A percentile compares a stretch with the other conserved stretches of the same genome.
phyloP scores from a whole-genome alignment of 2,329 filamentous ascomycete species.

The Fusarium concolor region DNA sequence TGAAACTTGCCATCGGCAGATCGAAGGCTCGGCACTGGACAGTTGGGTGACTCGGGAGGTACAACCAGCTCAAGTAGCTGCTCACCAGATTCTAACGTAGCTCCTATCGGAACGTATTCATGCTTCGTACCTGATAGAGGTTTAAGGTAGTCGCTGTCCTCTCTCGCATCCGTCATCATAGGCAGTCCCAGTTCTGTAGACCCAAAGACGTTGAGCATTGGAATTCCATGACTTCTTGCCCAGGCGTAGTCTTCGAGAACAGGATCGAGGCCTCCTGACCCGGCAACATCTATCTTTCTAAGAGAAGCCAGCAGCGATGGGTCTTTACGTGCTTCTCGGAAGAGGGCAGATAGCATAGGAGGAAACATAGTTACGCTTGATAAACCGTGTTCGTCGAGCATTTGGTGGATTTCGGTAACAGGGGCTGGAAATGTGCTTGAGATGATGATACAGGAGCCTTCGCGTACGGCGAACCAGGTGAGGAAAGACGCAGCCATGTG shows the following conservation, averaged over 20 bases:
- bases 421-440: slow-evolving; percentile 26
- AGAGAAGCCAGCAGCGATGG: slow-evolving; percentile 17
- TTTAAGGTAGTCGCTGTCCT: not conserved
- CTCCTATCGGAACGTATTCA: slow-evolving; percentile 22
- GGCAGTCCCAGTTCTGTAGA: slow-evolving; percentile 25
- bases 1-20: slow-evolving; percentile 38
- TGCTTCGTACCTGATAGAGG: not conserved
- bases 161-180: not conserved
- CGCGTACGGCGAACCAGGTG: not conserved
- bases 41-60: slow-evolving; percentile 23
- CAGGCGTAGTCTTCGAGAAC: slow-evolving; percentile 21
- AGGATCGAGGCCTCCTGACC: slow-evolving; percentile 7
- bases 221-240: slow-evolving; percentile 20
- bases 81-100: not conserved
- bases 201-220: slow-evolving; percentile 21
- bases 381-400: slow-evolving; percentile 18
- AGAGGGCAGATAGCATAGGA: slow-evolving; percentile 6
- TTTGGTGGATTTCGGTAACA: slow-evolving; percentile 1
- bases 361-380: slow-evolving; percentile 18
- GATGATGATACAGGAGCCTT: slow-evolving; percentile 28
- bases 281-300: slow-evolving; percentile 1
- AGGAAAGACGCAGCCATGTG: slow-evolving; percentile 20
- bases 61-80: slow-evolving; percentile 30
- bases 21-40: slow-evolving; percentile 17
- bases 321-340: slow-evolving; percentile 26